Conservation (phyloP, 352 stramenopile species). For the Pythium vanterpoolii region DNA sequence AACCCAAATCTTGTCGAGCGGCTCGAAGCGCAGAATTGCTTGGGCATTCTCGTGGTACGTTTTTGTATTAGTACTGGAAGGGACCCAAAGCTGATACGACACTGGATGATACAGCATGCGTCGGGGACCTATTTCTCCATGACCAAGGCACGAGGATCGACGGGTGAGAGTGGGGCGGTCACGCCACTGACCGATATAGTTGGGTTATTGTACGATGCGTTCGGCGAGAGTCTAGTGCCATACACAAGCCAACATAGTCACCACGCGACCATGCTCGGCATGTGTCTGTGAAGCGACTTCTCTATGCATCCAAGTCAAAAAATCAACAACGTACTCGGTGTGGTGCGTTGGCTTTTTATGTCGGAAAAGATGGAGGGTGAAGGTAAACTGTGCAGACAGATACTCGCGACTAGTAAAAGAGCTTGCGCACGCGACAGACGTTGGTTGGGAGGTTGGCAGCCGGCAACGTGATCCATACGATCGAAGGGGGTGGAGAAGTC, state of each 20-base stretch:
- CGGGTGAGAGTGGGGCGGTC: constrained; percentile 19
- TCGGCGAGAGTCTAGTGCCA: constrained; percentile 73
- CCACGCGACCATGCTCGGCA: constrained; percentile 9
- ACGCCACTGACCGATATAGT: constrained; percentile 48
- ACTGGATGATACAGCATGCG: constrained; percentile 43
- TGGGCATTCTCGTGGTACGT: constrained; percentile 83
- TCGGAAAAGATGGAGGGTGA: background rate
- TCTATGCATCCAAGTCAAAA: background rate
- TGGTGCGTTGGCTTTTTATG: background rate
- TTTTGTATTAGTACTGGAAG: background rate
- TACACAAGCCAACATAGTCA: constrained; percentile 50
- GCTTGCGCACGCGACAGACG: constrained; percentile 22
- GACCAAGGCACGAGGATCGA: constrained; percentile 34
- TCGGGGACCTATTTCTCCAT: constrained; percentile 78
- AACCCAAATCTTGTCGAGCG: constrained; percentile 79
- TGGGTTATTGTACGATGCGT: constrained; percentile 67
- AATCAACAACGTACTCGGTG: background rate
- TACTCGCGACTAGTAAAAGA: constrained; percentile 16
- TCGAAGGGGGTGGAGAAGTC: constrained; percentile 8
- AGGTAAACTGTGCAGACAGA: too few species aligned
- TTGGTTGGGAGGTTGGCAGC: background rate
- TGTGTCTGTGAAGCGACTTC: constrained; percentile 13
- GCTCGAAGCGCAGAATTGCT: constrained; percentile 80
- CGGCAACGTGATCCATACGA: constrained; percentile 11
- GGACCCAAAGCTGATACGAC: background rate